Evolutionary conservation across 345 rosid species (phyloP).

Genomic region (rapeseed (Brassica napus)): DNA sequence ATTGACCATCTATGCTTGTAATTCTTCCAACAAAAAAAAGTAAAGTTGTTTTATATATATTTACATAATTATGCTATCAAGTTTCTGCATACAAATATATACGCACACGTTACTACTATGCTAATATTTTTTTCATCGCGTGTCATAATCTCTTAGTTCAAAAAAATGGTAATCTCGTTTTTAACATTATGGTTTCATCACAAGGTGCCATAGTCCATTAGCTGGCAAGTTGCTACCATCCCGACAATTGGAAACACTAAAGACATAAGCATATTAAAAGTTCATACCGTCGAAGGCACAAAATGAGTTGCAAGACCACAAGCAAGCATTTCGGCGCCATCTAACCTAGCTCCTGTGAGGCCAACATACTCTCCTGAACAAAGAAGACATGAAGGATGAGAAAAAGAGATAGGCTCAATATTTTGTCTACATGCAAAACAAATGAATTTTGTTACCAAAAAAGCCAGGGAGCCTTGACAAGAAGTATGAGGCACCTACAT

Average conservation of each 20-base stretch:
- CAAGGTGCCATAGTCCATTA: background rate
- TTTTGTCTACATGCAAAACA: background rate
- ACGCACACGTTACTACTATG: background rate
- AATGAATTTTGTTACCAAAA: conserved; percentile 54
- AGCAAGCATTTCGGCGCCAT: conserved; percentile 84
- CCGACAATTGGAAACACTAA: background rate
- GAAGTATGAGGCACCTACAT: conserved; percentile 80
- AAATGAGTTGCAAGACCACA: conserved; percentile 94
- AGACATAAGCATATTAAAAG: background rate
- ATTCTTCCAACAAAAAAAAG: background rate
- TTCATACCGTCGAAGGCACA: conserved; percentile 51
- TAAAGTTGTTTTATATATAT: too few species aligned
- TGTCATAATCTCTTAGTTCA: background rate
- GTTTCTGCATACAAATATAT: background rate
- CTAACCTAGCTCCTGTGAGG: conserved; percentile 73
- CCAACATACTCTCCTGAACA: conserved; percentile 73
- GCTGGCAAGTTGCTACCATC: background rate
- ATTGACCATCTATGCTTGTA: too few species aligned
- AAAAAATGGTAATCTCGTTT: too few species aligned
- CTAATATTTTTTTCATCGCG: background rate
- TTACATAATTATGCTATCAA: too few species aligned
- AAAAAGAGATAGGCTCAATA: background rate
- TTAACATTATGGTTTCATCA: too few species aligned
- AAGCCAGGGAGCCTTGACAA: conserved; percentile 86
- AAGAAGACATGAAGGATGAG: background rate